A percentile compares a stretch with the other conserved stretches of the same genome.
Conservation (phyloP, 2,329 filamentous ascomycete genomes). For the Bertia moriformis region DNA sequence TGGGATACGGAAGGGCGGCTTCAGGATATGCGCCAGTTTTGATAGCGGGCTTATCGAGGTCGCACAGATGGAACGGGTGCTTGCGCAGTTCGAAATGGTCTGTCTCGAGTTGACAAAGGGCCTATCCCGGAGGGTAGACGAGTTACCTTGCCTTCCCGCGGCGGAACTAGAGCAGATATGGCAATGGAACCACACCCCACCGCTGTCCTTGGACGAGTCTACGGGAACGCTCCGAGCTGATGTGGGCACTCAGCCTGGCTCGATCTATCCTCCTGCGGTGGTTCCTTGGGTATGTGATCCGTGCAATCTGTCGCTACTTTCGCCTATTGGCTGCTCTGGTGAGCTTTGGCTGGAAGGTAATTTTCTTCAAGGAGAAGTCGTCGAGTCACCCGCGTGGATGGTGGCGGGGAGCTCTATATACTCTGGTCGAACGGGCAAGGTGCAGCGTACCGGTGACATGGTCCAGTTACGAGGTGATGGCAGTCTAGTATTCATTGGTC, state of each 20-base stretch:
- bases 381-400: constrained; percentile 16
- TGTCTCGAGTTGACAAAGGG: constrained; percentile 8
- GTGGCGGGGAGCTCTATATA: constrained; percentile 14
- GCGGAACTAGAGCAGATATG: constrained; percentile 24
- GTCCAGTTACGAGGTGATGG: constrained; percentile 11
- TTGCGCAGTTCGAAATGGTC: constrained; percentile 17
- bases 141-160: constrained; percentile 20
- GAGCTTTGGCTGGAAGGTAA: constrained; percentile 24
- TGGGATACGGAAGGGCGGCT: constrained; percentile 23
- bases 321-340: constrained; percentile 21
- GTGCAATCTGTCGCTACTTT: constrained; percentile 16
- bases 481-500: constrained; percentile 11
- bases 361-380: constrained; percentile 11
- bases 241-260: constrained; percentile 8
- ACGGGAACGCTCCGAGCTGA: constrained; percentile 8
- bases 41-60: constrained; percentile 18
- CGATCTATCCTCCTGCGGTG: constrained; percentile 17
- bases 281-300: constrained; percentile 15
- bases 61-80: constrained; percentile 19
- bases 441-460: constrained; percentile 13
- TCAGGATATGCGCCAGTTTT: constrained; percentile 26
- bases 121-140: constrained; percentile 9
- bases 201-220: constrained; percentile 14
- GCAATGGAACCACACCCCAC: constrained; percentile 21
- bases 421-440: constrained; percentile 13